Evolutionary conservation across 495 filamentous ascomycete species (phyloP), one percentile per base, ranked within the genome.

Genomic region (Margaritispora aquatica): DNA sequence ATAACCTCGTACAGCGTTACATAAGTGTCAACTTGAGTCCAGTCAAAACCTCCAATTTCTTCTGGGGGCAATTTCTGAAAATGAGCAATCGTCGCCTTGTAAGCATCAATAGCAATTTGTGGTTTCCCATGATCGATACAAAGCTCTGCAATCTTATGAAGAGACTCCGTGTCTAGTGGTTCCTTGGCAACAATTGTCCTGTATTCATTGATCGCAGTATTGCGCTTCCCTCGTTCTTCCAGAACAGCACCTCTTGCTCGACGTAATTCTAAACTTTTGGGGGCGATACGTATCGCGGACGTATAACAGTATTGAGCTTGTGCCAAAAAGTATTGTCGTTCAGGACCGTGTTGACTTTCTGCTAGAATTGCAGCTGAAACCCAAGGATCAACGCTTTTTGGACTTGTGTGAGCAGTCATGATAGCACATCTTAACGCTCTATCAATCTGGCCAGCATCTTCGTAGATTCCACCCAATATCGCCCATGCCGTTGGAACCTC

Each of bases 21-120:
- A 60, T 92, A 96, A 53, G 92, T 86, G 63, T 91, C 87, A 31
- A 93, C 70, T 67, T 96, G 88, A 26, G 84, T 84, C 91, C 92
- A 97, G 27, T 83, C 82, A 63, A 95, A 86, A 24, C 73, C 73
- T 2, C 13, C 20, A 2, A 55, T 52, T n/a, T 29, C 21, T 50
- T 78, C 72, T 15, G 80, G 76, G 2, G 77, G 62, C 17, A 56
- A 52, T 2, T 52, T 68, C 66, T 80, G 71, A 56, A 80, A 78
- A 59, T 81, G 67, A 17, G 72, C 70, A 56, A 96, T 82, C 26
- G 82, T 83, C 10, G 74, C 66, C 36, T 78, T 74, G 72, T 91
- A 93, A 58, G 81, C 75, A 20, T 76, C 71, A 57, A 81, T 77
- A 0, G 85, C 88, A 51, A 74, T 76, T 8, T 77, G 69, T 5